Percentiles rank a stretch among this genome's conserved stretches.
Evolutionary conservation across 352 stramenopile genomes (phyloP).

Genomic region (Phytophthora nicotianae): DNA sequence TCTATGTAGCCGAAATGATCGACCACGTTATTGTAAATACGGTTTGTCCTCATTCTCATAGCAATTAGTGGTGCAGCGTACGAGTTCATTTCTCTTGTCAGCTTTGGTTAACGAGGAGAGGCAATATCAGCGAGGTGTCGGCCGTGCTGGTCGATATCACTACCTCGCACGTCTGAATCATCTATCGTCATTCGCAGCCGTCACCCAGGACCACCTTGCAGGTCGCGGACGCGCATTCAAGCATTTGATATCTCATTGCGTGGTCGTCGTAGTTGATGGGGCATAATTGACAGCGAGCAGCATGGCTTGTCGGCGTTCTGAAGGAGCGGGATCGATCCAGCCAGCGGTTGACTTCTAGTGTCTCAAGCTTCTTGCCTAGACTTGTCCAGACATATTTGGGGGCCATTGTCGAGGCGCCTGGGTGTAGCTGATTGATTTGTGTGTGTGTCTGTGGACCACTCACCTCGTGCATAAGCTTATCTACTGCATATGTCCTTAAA

Average conservation of each 20-base stretch:
- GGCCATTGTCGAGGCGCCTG: background rate
- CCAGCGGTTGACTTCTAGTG: background rate
- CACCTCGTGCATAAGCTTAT: background rate
- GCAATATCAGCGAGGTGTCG: background rate
- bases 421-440: background rate
- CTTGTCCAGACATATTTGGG: background rate
- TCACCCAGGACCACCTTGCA: background rate
- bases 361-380: background rate
- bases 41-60: background rate
- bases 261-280: slow-evolving; percentile 6
- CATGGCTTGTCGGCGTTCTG: background rate
- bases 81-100: slow-evolving; percentile 2
- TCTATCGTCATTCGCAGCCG: background rate
- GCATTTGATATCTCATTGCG: slow-evolving; percentile 1
- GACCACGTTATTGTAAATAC: background rate
- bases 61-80: background rate
- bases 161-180: background rate
- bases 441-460: background rate
- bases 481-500: background rate
- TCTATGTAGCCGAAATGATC: background rate
- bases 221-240: background rate
- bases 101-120: background rate
- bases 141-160: background rate
- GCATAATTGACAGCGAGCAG: background rate
- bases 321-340: background rate